Base-by-base conservation (phyloP, 2,329 filamentous ascomycete genomes). In the Phyllosticta citribraziliensis region DNA sequence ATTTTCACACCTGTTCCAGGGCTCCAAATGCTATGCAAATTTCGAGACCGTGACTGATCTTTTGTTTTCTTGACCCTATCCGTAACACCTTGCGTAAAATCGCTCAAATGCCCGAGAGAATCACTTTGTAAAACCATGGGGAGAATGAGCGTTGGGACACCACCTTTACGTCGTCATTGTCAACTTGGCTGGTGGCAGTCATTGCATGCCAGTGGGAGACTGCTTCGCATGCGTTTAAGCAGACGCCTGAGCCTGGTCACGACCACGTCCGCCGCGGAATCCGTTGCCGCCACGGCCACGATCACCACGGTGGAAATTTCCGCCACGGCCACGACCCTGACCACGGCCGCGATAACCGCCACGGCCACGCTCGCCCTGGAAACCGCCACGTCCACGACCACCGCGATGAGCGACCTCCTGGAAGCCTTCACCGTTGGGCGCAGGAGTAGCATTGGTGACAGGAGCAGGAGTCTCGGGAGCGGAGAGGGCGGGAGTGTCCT, bases 391-490 rank as follows among this genome's bases (percentile, higher is more conserved):
- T 68, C 84, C 83, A 62, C 79, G 75, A 68, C 74, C 72, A 52
- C 74, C 73, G 25, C 73, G 73, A 58, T 73, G 71, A 52, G 71
- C 83, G 11, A 91, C 88, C 68, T 87, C 84, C 63, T 87, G 85
- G 79, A 91, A 91, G 24, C 88, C 88, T 68, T 90, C 88, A 55
- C 75, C 74, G 35, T 74, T 69, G 22, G 70, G 60, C 56, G 74
- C 63, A 20, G 56, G 52, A 6, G 47, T 33, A 30, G 25, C 50
- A 8, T 54, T 68, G 20, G 70, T 60, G 57, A 74, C 63, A 17
- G 51, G 50, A 17, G 52, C 27, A 47, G 50, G 53, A 24, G 54
- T 53, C 19, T 69, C 63, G n/a, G 69, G 65, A 53, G 71, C 63
- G 22, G 73, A 63, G 33, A 65, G 62, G 25, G 70, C 64, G 33